Conservation (phyloP, 2,329 filamentous ascomycete genomes). For the Talaromyces sp. region DNA sequence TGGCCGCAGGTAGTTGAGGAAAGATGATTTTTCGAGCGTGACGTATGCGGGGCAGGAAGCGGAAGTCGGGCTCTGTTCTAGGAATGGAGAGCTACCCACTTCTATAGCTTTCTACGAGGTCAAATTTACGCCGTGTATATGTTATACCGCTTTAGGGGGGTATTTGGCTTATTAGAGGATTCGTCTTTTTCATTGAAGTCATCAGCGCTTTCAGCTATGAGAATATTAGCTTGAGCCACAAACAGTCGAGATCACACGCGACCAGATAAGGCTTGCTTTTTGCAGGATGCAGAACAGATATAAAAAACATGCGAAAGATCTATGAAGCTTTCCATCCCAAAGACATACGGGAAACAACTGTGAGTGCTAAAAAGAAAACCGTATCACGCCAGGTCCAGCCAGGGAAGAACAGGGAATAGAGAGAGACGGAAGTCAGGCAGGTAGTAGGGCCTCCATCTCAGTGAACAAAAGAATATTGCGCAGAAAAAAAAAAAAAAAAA, state of each 20-base stretch:
- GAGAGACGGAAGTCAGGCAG: slow-evolving; percentile 11
- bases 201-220: slow-evolving; percentile 20
- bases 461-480: slow-evolving; percentile 9
- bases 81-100: slow-evolving; percentile 10
- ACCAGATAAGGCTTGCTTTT: slow-evolving; percentile 18
- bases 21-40: slow-evolving; percentile 32
- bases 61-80: slow-evolving; percentile 18
- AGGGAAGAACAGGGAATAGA: slow-evolving; percentile 29
- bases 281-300: slow-evolving; percentile 20
- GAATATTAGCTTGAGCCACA: slow-evolving; percentile 22
- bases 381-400: slow-evolving; percentile 42
- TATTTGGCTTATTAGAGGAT: neutral
- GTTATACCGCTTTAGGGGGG: neutral
- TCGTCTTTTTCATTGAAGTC: slow-evolving; percentile 22
- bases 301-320: slow-evolving; percentile 22
- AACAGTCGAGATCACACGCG: slow-evolving; percentile 7
- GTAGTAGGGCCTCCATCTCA: neutral
- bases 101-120: slow-evolving; percentile 4
- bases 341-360: slow-evolving; percentile 21
- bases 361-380: slow-evolving; percentile 25
- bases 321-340: slow-evolving; percentile 25
- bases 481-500: neutral
- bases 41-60: slow-evolving; percentile 42
- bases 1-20: slow-evolving; percentile 22
- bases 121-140: too few relatives aligned